Conservation (phyloP, 768 basidiomycete species). For the Chiua virens region DNA sequence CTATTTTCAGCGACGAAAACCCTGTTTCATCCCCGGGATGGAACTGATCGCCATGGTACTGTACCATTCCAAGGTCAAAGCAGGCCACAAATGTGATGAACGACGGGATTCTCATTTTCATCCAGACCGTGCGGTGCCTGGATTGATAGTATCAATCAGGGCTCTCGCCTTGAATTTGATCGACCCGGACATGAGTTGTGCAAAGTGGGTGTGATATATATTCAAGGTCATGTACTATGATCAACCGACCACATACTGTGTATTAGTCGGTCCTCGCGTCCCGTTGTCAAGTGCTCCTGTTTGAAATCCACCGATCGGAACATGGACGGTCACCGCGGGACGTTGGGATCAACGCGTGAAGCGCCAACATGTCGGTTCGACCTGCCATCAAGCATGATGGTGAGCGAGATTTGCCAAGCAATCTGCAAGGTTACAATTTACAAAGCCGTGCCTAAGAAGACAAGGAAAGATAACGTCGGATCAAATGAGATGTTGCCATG, state of each 20-base stretch:
- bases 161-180: background rate
- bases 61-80: background rate
- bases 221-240: too few relatives aligned
- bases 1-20: constrained; percentile 14
- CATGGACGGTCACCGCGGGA: background rate
- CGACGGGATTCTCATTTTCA: background rate
- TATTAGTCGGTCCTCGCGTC: background rate
- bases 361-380: background rate
- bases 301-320: constrained; percentile 13
- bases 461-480: background rate
- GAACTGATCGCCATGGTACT: background rate
- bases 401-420: background rate
- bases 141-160: background rate
- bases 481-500: constrained; percentile 4
- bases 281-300: constrained; percentile 1
- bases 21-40: constrained; percentile 15
- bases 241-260: too few relatives aligned
- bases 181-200: background rate
- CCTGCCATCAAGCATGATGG: background rate
- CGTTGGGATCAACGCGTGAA: background rate
- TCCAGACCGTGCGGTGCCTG: background rate
- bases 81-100: background rate
- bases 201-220: background rate
- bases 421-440: background rate
- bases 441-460: background rate